Evolutionary conservation across 2,329 filamentous ascomycete species (phyloP).

Genomic region (Colletotrichum nymphaeae): DNA sequence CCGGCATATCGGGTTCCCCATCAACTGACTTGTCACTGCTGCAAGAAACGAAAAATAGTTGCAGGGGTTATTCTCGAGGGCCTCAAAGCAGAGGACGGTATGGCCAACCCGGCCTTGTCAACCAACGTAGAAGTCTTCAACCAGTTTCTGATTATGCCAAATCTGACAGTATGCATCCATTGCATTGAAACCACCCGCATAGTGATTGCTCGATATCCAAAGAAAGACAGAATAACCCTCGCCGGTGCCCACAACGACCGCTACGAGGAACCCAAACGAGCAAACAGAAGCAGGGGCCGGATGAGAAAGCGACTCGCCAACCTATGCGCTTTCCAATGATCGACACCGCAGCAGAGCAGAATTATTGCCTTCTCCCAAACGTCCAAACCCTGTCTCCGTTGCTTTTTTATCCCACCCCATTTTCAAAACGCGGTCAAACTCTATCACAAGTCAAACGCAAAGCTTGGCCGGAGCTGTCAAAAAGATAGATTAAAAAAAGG

Average conservation of each 20-base stretch:
- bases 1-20: not conserved
- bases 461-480: not conserved
- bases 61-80: not conserved
- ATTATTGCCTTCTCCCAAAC: not conserved
- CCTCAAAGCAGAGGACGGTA: not conserved
- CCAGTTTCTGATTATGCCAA: not conserved
- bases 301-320: not conserved
- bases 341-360: not conserved
- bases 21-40: not conserved
- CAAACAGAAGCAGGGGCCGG: not conserved
- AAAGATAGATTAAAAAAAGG: not conserved
- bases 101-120: too few relatives aligned
- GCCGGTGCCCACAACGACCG: not conserved
- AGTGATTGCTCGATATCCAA: not conserved
- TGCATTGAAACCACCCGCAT: not conserved
- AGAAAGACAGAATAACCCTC: too few relatives aligned
- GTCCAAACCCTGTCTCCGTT: not conserved
- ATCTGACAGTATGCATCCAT: not conserved
- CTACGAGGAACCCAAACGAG: not conserved
- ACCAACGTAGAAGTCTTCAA: not conserved
- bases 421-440: conserved; percentile 18
- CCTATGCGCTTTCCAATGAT: not conserved
- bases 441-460: not conserved
- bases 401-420: not conserved
- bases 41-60: not conserved